Conservation (phyloP, 2,329 filamentous ascomycete species). For the Neopestalotiopsis sp. region DNA sequence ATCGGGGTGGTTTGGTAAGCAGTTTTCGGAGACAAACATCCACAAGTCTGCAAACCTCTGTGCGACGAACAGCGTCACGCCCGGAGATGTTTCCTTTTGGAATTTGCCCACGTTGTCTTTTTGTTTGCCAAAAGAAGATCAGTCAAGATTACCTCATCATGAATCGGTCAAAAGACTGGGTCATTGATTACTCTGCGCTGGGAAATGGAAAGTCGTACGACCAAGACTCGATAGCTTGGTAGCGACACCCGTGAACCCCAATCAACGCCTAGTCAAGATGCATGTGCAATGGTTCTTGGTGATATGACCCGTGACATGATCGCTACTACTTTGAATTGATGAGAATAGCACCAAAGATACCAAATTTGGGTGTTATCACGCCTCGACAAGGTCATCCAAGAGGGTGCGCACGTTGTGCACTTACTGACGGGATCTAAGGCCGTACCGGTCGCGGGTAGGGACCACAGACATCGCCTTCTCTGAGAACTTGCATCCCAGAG, state of each 20-base stretch:
- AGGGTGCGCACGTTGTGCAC: too few relatives aligned
- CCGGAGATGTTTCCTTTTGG: not conserved
- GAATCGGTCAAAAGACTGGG: not conserved
- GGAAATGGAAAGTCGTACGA: not conserved
- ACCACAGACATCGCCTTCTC: too few relatives aligned
- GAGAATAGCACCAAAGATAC: too few relatives aligned
- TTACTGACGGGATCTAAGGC: too few relatives aligned
- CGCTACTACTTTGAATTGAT: too few relatives aligned
- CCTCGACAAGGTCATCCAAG: too few relatives aligned
- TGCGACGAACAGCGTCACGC: too few relatives aligned
- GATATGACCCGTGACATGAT: too few relatives aligned
- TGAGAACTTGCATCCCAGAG: too few relatives aligned
- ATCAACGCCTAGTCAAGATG: not conserved
- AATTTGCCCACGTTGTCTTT: not conserved
- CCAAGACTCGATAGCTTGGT: not conserved
- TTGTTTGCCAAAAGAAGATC: not conserved
- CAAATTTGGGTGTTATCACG: too few relatives aligned
- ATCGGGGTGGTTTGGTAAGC: too few relatives aligned
- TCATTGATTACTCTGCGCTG: not conserved
- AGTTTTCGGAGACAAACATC: not conserved
- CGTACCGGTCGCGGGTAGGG: too few relatives aligned
- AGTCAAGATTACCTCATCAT: not conserved
- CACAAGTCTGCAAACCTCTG: not conserved
- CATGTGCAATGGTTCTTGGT: not conserved
- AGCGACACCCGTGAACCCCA: not conserved